A percentile compares a stretch with the other conserved stretches of the same genome.
Evolutionary conservation across 208 protist species (phyloP).

Genomic region (Leishmania tropica): DNA sequence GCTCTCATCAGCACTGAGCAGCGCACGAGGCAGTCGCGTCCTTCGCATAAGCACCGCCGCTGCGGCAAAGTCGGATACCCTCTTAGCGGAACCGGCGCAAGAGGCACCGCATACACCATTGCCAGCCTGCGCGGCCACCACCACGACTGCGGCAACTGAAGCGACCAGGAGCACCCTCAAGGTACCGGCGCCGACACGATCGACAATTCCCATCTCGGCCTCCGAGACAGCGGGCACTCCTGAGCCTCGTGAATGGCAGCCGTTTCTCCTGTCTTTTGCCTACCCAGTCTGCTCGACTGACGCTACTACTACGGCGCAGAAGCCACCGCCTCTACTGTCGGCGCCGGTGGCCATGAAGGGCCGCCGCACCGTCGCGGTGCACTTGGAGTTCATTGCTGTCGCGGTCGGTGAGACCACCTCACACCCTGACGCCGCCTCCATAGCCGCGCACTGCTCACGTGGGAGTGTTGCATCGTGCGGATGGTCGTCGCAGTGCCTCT

Average conservation of each 20-base stretch:
- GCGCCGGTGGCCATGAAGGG: neutral
- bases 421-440: neutral
- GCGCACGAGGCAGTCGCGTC: constrained; percentile 2
- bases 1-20: neutral
- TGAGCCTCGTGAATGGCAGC: constrained; percentile 1
- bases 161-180: neutral
- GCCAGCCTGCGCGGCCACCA: neutral
- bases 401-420: neutral
- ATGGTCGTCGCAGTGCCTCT: neutral
- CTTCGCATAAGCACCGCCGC: neutral
- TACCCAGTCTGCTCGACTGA: neutral
- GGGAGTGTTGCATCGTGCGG: constrained; percentile 15
- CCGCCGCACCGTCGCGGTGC: neutral
- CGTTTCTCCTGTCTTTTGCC: constrained; percentile 6
- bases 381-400: neutral
- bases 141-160: neutral
- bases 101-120: neutral
- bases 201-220: neutral
- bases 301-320: neutral
- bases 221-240: neutral
- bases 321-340: neutral
- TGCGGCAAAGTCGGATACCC: neutral
- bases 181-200: neutral
- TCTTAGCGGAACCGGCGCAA: neutral
- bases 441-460: constrained; percentile 2